Evolutionary conservation across 208 protist species (phyloP), one percentile per base, ranked within the genome.

Genomic region (Acanthamoeba castellanii): DNA sequence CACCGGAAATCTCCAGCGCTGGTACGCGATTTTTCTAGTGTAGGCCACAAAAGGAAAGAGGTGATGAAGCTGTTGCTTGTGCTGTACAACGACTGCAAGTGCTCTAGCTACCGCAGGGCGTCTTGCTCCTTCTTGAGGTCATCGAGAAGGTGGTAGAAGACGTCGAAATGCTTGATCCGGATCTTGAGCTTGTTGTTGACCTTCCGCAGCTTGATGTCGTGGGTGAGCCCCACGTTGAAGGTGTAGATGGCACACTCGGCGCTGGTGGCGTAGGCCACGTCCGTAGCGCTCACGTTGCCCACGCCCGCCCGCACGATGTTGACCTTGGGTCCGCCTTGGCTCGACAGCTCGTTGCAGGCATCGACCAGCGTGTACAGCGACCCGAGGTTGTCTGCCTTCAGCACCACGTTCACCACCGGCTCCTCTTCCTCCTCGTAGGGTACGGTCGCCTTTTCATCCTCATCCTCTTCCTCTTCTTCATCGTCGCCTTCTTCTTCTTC

Each of bases 381-480:
- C 9, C 91, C 91, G 47, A 94, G 57, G 34, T 94, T 94, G 70
- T 94, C 91, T 16, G 91, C 91, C 45, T 94, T 94, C 18, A 94
- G 50, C 66, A 94, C 91, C 42, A 94, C 66, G 34, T 94, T 81
- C n/a, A 94, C 42, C 14, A 55, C 25, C 11, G 66, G 66, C 50
- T 94, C 72, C 27, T 85, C 85, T 52, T 92, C 59, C 3, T 52
- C 85, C 14, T 92, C 34, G 18, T 47, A 27, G 32, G 22, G 11
- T 52, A 34, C 52, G 32, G 18, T 87, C 74, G 13, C 91, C 18
- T 94, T 45, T 2, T 85, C 32, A 7, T 87, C 91, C 45, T 64
- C 74, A 6, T 87, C 78, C 9, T 42, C 42, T 27, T 9, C 32
- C 64, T 72, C n/a, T 34, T 87, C 78, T 13, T 22, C 78, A 5